These are phyloP conservation scores for Spatholobus suberectus DNA, from an alignment of 306 rosid species.

Conservation along the genomic window DNA sequence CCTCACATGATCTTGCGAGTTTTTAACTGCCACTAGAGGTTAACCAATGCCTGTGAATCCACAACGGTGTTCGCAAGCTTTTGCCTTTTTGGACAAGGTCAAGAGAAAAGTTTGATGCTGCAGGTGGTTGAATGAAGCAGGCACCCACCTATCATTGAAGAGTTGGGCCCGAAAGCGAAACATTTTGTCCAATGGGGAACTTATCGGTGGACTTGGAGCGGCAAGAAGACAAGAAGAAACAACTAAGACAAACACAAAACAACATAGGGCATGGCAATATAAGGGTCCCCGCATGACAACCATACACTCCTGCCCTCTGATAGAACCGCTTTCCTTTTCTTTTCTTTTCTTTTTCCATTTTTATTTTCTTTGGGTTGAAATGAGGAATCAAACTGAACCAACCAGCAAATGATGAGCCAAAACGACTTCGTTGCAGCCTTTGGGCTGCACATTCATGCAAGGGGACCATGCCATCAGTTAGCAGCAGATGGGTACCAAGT, in stretches of 20 bases:
- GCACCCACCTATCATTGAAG: constrained; percentile 44
- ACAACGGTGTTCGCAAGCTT: background rate
- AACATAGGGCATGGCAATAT: constrained; percentile 22
- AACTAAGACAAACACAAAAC: constrained; percentile 46
- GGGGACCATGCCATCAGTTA: constrained; percentile 41
- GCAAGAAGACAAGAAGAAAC: constrained; percentile 51
- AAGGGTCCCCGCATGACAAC: constrained; percentile 42
- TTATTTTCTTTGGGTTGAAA: background rate
- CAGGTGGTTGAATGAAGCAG: constrained; percentile 32
- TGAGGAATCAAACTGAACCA: constrained; percentile 39
- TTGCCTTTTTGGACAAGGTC: constrained; percentile 36
- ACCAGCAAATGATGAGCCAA: constrained; percentile 30
- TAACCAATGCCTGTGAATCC: background rate
- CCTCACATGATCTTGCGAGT: background rate
- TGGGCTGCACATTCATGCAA: constrained; percentile 36
- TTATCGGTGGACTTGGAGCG: constrained; percentile 29
- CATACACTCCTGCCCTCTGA: constrained; percentile 23
- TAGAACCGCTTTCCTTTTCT: background rate
- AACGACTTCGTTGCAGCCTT: constrained; percentile 36
- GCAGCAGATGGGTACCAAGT: constrained; percentile 43
- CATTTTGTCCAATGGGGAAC: constrained; percentile 39
- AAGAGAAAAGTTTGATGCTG: constrained; percentile 35
- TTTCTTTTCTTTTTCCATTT: background rate
- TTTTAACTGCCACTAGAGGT: background rate
- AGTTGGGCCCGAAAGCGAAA: constrained; percentile 43